Evolutionary conservation across 139 green algal species (phyloP), one percentile per base, ranked within the genome.

Genomic region (Gonium pectorale): DNA sequence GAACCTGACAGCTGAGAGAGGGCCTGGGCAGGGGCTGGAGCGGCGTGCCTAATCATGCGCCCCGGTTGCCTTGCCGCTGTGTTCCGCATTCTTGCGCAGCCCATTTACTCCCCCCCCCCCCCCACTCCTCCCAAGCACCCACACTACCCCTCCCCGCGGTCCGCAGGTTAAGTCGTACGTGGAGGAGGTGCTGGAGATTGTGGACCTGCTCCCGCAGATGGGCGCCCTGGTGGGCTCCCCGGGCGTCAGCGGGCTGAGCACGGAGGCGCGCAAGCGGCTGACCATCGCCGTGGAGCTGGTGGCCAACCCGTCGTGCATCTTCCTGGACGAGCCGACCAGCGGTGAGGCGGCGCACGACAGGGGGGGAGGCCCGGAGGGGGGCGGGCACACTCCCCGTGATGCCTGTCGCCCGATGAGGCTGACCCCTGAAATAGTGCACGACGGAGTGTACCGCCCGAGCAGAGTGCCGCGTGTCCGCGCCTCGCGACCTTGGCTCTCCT

Each of bases 281-380:
- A 98, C 92, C 77, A 99, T 99, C 71, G 96, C 90, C 0, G 94
- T 98, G 40, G 96, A 99, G 92, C 90, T 98, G 41, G 96, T 98
- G 22, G 92, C 93, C 56, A 95, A 96, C 88, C 93, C 94, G n/a
- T 86, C 81, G 0, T 87, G 91, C 22, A 43, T 94, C 27, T 93
- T 94, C 87, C 89, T 93, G 89, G 92, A 93, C 56, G 90, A 94
- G 60, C 89, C 89, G 38, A 93, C 88, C 51, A 81, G 81, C 54
- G 68, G 80, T 79, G n/a, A n/a, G n/a, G n/a, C n/a, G n/a, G n/a
- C n/a, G n/a, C n/a, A n/a, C n/a, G n/a, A n/a, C n/a, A n/a, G n/a
- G n/a, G n/a, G n/a, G n/a, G n/a, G n/a, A n/a, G n/a, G n/a, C n/a
- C n/a, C n/a, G n/a, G n/a, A n/a, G n/a, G n/a, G n/a, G n/a, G n/a